These are phyloP conservation scores for Phaeodactylum tricornutum DNA, from an alignment of 108 stramenopile species.

Conservation along the genomic window DNA sequence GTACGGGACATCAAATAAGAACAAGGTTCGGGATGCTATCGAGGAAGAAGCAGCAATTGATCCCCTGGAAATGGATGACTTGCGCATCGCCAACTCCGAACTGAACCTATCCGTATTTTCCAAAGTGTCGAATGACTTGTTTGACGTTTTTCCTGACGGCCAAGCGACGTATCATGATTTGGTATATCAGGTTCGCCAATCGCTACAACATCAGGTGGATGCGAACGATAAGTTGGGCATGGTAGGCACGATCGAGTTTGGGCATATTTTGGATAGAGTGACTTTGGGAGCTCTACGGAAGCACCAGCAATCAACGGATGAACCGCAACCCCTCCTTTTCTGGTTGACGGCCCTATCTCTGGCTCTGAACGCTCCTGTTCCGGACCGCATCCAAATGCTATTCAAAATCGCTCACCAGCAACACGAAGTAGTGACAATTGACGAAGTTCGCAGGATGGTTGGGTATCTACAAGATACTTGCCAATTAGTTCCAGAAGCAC, in stretches of 20 bases:
- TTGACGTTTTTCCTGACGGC: slow-evolving; percentile 12
- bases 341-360: slow-evolving; percentile 54
- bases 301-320: slow-evolving; percentile 4
- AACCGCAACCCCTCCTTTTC: slow-evolving; percentile 19
- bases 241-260: slow-evolving; percentile 64
- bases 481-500: slow-evolving; percentile 67
- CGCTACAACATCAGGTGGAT: slow-evolving; percentile 25
- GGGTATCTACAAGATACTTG: slow-evolving; percentile 66
- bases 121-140: slow-evolving; percentile 26
- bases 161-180: slow-evolving; percentile 51
- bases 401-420: slow-evolving; percentile 21
- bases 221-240: no score
- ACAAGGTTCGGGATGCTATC: slow-evolving; percentile 45
- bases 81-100: slow-evolving; percentile 62
- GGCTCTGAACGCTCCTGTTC: slow-evolving; percentile 41
- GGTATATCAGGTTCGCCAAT: slow-evolving; percentile 26
- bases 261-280: slow-evolving; percentile 76
- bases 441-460: slow-evolving; percentile 40
- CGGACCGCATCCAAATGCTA: slow-evolving; percentile 53
- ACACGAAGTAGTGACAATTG: slow-evolving; percentile 16
- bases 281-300: slow-evolving; percentile 35
- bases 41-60: slow-evolving; percentile 50
- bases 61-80: slow-evolving; percentile 78
- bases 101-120: slow-evolving; percentile 43
- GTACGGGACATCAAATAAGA: slow-evolving; percentile 34